These are phyloP conservation scores for Rusavskia elegans DNA, from an alignment of 495 filamentous ascomycete species.

Conservation along the genomic window DNA sequence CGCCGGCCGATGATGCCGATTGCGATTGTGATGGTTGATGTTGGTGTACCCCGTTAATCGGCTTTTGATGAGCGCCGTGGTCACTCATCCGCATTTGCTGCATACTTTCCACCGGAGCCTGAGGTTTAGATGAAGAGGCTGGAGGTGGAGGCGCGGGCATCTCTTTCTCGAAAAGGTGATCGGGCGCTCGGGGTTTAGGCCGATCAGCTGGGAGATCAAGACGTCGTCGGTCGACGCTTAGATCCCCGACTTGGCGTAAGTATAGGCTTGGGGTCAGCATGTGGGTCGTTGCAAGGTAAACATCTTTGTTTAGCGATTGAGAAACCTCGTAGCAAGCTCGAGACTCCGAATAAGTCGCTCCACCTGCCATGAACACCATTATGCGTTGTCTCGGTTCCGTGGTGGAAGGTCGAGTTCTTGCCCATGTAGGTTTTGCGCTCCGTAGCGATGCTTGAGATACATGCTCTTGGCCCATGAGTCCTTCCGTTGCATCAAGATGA, in stretches of 20 bases:
- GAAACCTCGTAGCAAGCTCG: conserved; percentile 82
- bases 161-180: conserved; percentile 73
- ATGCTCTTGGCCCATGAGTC: conserved; percentile 32
- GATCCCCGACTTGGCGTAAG: conserved; percentile 63
- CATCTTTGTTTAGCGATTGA: conserved; percentile 50
- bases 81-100: conserved; percentile 35
- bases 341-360: conserved; percentile 81
- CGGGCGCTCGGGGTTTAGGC: conserved; percentile 65
- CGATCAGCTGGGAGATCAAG: conserved; percentile 70
- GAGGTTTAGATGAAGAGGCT: conserved; percentile 24
- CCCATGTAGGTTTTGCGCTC: conserved; percentile 90
- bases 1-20: conserved; percentile 3
- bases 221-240: conserved; percentile 54
- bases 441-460: conserved; percentile 62
- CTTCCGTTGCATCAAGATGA: conserved; percentile 45
- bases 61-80: conserved; percentile 3
- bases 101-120: conserved; percentile 43
- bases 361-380: conserved; percentile 91
- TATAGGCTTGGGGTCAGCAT: conserved; percentile 75
- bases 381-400: conserved; percentile 78
- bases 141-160: conserved; percentile 28
- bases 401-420: conserved; percentile 55
- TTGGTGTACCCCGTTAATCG: conserved; percentile 14
- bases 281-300: conserved; percentile 84
- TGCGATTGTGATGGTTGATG: conserved; percentile 2